Percentiles rank a stretch among this genome's conserved stretches.
phyloP scores from a whole-genome alignment of 768 basidiomycete genomes.

The Lactarius trivialis region DNA sequence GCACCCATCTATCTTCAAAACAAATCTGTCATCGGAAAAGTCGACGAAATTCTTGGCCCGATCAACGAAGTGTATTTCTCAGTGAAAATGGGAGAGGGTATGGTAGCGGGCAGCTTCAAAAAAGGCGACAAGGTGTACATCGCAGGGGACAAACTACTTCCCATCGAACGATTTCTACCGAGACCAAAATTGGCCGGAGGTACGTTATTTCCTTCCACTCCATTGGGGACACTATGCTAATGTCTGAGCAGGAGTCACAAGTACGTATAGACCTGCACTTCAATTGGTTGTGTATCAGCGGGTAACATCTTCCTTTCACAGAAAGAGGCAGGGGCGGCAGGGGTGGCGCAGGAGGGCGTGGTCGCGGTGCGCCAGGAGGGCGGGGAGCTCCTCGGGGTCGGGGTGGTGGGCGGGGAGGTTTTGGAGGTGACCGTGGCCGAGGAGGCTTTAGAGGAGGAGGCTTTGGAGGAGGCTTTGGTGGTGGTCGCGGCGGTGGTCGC shows the following conservation, averaged over 20 bases:
- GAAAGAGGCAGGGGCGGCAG: slow-evolving; percentile 35
- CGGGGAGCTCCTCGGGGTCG: slow-evolving; percentile 26
- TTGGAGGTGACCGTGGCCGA: slow-evolving; percentile 35
- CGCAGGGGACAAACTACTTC: slow-evolving; percentile 92
- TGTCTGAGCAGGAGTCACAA: slow-evolving; percentile 31
- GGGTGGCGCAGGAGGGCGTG: slow-evolving; percentile 28
- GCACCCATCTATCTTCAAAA: slow-evolving; percentile 97
- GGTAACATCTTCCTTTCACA: slow-evolving; percentile 32
- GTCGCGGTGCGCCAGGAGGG: slow-evolving; percentile 28
- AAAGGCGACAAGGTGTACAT: slow-evolving; percentile 98
- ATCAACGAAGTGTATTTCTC: slow-evolving; percentile 99
- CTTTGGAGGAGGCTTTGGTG: slow-evolving; percentile 40
- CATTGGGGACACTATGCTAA: slow-evolving; percentile 5
- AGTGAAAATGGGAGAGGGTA: slow-evolving; percentile 93
- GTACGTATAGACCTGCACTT: slow-evolving; percentile 21
- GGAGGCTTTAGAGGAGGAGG: slow-evolving; percentile 42
- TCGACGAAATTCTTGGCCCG: slow-evolving; percentile 98
- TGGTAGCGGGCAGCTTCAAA: slow-evolving; percentile 93
- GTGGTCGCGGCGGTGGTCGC: slow-evolving; percentile 33
- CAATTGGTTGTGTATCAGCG: slow-evolving; percentile 16
- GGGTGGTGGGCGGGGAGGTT: slow-evolving; percentile 38
- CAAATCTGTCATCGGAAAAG: slow-evolving; percentile 92
- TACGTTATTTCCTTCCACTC: slow-evolving; percentile 27
- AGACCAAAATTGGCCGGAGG: slow-evolving; percentile 84
- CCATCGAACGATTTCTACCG: slow-evolving; percentile 93